Evolutionary conservation across 495 filamentous ascomycete species (phyloP), one percentile per base, ranked within the genome.

Genomic region (Wilcoxina mikolae): DNA sequence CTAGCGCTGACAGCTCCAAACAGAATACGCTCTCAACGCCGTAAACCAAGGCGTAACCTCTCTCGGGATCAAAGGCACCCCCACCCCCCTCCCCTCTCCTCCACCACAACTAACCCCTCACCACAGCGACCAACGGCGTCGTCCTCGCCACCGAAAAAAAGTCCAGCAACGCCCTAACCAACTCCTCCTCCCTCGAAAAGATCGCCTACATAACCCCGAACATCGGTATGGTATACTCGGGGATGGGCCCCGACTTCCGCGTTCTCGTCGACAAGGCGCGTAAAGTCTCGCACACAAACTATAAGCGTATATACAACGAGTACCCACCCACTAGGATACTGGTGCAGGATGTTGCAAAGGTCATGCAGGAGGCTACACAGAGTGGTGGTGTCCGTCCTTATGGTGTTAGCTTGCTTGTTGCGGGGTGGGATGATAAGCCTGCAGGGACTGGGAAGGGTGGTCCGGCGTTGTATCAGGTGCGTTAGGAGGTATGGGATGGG

Each of bases 251-350:
- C 49, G 93, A 99, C 71, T 99, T 96, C 74, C 81, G 91, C 62
- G 86, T 96, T 42, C 79, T 99, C 43, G 93, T 95, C 55, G 91
- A 99, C 74, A 88, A 85, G 68, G 93, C 91, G 56, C 88, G 91
- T 60, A 96, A 95, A 71, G 91, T 95, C 54, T 91, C 87, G n/a
- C 93, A 99, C 73, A 94, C 93, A 44, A 83, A 83, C 69, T 99
- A 96, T 80, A 99, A 99, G 77, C 87, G 91, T 69, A 85, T 99
- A 70, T 99, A 99, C 76, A 99, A 99, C 72, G 91, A 99, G 74
- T 99, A 99, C 77, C 91, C 91, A 12, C 91, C 91, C 9, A 99
- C 93, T 25, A 79, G 91, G 58, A 99, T 99, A 78, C 75, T 99
- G 68, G 91, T 99, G 54, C 91, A 99, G 71, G 93, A 99, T 65